Base-by-base conservation (phyloP, 1,284 basidiomycete species). In the Golubevia sp. region DNA sequence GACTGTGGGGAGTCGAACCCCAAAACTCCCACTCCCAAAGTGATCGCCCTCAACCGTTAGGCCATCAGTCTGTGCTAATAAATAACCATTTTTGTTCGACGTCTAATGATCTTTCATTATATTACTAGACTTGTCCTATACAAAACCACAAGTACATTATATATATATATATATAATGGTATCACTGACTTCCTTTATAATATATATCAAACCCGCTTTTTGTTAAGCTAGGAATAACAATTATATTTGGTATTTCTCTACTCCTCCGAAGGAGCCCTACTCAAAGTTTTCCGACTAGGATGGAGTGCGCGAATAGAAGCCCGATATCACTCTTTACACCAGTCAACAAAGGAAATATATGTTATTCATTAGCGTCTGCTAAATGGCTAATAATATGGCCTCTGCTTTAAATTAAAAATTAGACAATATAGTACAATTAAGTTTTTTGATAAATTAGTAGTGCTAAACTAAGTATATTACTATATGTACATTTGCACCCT, bases 1-100 rank as follows among this genome's bases (percentile, higher is more conserved):
- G 63, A 61, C 49, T 64, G 66, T 56, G 56, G 59, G 62, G 66
- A 67, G 56, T 67, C 59, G 65, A 64, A 67, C 62, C 62, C 59
- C 53, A 59, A 20, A 54, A 64, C 65, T 65, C 27, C 55, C 56
- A 64, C 61, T 64, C 63, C 63, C 63, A 64, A 64, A 64, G 61
- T 63, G 61, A 64, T 55, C 63, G 52, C 63, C 63, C 63, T 56
- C 59, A 64, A 64, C 63, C 63, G 59, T 64, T 64, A 64, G 63
- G 63, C 63, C 63, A 65, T 65, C 63, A 65, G 50, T 63, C 63
- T 65, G 63, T 59, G 13, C 24, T 15, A 57, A 34, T 24, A 23
- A 13, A 56, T 5, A 48, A 21, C 44, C 53, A 7, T 34, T 55
- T 5, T 3, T 30, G 27, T 55, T 20, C 15, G 44, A 55, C n/a